Evolutionary conservation across 148 eudicot species (phyloP), one percentile per base, ranked within the genome.

Genomic region (Chenopodium berlandieri): DNA sequence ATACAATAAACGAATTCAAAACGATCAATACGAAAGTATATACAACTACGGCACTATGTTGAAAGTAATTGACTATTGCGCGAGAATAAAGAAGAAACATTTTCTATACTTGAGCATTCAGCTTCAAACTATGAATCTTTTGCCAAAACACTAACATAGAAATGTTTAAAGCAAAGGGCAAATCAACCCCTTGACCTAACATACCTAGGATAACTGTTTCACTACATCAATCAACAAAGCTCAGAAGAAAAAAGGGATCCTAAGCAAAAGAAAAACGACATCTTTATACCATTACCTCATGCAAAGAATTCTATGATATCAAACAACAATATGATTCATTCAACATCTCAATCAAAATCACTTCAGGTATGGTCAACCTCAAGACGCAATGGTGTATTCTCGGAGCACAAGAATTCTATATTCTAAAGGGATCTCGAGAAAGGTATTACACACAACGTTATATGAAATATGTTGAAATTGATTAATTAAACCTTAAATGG

Each of bases 261-360:
- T 14, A 67, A 67, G 6, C 44, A 67, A 10, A 67, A 31, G 40
- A 19, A 67, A 13, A 67, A 69, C 31, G 11, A 50, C 12, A 50
- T 72, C 78, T 7, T 30, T 60, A 62, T n/a, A 50, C 27, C 66
- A 78, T 73, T 13, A 25, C 62, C 17, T 56, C 62, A 56, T 56
- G 19, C 62, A 56, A 56, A 46, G 81, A 25, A 52, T 46, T 48
- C 47, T 60, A 79, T 27, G 34, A 30, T 40, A 32, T 80, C 17
- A 71, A 40, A 9, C 60, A 71, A 60, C 76, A 22, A 71, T 34
- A 48, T 47, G 79, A 83, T 79, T 79, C 85, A 79, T 80, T 71
- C 80, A 70, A 84, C 86, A 79, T 56, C 73, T 73, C 75, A 76
- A 54, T 60, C 76, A 75, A 68, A 83, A 73, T 65, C 50, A 76